Base-by-base conservation (phyloP, 352 stramenopile genomes). In the Pythium diclinum region DNA sequence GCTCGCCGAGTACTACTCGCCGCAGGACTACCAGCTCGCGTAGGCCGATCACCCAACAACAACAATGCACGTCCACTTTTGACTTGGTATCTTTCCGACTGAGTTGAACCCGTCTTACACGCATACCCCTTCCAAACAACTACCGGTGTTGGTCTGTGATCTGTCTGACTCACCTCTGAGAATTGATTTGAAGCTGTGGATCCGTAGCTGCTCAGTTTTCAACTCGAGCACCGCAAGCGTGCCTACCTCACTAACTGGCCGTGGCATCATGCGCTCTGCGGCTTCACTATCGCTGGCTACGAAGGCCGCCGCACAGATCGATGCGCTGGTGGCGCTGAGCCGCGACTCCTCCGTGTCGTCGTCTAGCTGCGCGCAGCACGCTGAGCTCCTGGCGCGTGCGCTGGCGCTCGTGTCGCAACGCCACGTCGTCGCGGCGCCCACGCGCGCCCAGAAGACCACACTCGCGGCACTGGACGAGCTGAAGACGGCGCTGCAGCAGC, bases 1-100 rank as follows among this genome's bases (percentile, higher is more conserved):
- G 64, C 79, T 99, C n/a, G 90, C 93, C 25, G 97, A 99, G 75
- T 99, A 99, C 70, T 99, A 99, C 80, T 97, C 98, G 68, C 92
- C 84, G 48, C 94, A 99, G 68, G 97, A 99, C 81, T 98, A 95
- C 68, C 83, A 93, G 69, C 76, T 95, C 17, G 81, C 72, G 57
- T 92, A 87, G 72, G 25, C 25, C 2, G n/a, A 44, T 46, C 25
- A 28, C 25, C 32, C n/a, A 28, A 7, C 52, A 59, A 36, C 65
- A 28, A 17, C n/a, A 51, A 30, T 51, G 32, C 44, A 51, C 19
- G 44, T 51, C 1, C 44, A 9, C 44, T 6, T 51, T 16, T 48
- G 42, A 17, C 42, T 9, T 23, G 16, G 42, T 23, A 10, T 38
- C 33, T 28, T 28, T 28, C 25, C 25, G 4, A 28, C 25, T 38